Base-by-base conservation (phyloP, 768 basidiomycete genomes). In the Suillus tomentosus region DNA sequence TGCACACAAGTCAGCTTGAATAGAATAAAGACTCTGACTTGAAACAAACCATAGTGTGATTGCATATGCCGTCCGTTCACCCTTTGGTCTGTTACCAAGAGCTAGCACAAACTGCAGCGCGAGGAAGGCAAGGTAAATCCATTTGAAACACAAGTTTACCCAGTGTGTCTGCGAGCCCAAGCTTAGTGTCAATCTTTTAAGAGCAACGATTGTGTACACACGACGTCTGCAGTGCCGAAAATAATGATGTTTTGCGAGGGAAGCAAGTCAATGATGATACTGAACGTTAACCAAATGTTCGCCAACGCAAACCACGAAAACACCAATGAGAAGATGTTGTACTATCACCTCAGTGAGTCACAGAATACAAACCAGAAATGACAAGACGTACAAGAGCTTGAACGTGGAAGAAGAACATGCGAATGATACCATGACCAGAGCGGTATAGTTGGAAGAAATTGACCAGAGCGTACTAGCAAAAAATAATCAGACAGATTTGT, bases 401-500 rank as follows among this genome's bases (percentile, higher is more conserved):
- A 55, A 99, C 71, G 72, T 98, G 96, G 76, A 99, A 88, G 82
- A 98, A 95, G 81, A 99, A 90, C 91, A 99, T 94, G 72, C 96
- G 88, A 67, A 96, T 84, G 61, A 93, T 84, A 34, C 91, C 91
- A 71, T 98, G 96, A 14, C 88, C 85, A 36, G 92, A 94, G 68
- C 83, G 84, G 78, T 97, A 99, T 60, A 96, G 83, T 67, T 85
- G 83, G 82, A 91, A 93, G 80, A 96, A 98, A 78, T 96, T 92
- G 71, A 94, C 90, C n/a, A 97, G 78, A 7, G 94, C 88, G 77
- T 96, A 96, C 89, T 94, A 69, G 63, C 61, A 36, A 66, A 67
- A 22, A 5, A 67, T 65, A 39, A 62, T 45, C 13, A 62, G 60
- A 55, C 22, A 27, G 36, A 42, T 27, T 31, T 10, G 60, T 34